Base-by-base conservation (phyloP, 2,329 filamentous ascomycete species). In the Xylariaceae sp. region DNA sequence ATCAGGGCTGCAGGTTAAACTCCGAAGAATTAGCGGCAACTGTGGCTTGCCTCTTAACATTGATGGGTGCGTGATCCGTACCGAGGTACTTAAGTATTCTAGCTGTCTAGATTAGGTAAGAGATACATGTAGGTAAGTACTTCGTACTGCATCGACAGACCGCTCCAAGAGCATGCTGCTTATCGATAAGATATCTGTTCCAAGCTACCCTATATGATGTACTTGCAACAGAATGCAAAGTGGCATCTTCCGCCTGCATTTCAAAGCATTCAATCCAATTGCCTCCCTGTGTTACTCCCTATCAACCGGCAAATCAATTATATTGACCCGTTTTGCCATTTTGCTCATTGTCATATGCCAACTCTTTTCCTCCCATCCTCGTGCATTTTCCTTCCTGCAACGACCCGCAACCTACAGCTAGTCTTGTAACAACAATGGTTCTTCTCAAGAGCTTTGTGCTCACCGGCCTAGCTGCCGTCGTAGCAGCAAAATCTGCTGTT, bases 401-500 rank as follows among this genome's bases (percentile, higher is more conserved):
- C 19, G 2, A 50, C 37, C 44, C 37, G 19, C n/a, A 32, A 45
- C 42, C 45, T 52, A 21, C 48, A 48, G 53, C n/a, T n/a, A n/a
- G 49, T 41, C 21, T 56, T 50, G 40, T 40, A 18, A 10, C 37
- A 44, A 60, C 50, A 52, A 65, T 85, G 81, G 81, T 85, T 68
- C 74, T 83, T 54, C 65, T 87, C 65, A 86, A 84, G 79, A 82
- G 80, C 77, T 77, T 87, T 68, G 73, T 85, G 74, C 74, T 86
- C 73, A 76, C 79, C 63, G 79, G 80, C 60, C 74, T 87, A 44
- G 77, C 81, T 50, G 76, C 79, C 62, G 77, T 76, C 26, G 85
- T 81, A 55, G 79, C 85, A 58, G 88, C 90, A 68, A 86, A 87
- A 68, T 95, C 91, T 53, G 89, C 90, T 54, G 95, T 99, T 62